Percentiles rank a stretch among this genome's conserved stretches.
Conservation (phyloP, 352 stramenopile genomes). For the Globisporangium radiosum region DNA sequence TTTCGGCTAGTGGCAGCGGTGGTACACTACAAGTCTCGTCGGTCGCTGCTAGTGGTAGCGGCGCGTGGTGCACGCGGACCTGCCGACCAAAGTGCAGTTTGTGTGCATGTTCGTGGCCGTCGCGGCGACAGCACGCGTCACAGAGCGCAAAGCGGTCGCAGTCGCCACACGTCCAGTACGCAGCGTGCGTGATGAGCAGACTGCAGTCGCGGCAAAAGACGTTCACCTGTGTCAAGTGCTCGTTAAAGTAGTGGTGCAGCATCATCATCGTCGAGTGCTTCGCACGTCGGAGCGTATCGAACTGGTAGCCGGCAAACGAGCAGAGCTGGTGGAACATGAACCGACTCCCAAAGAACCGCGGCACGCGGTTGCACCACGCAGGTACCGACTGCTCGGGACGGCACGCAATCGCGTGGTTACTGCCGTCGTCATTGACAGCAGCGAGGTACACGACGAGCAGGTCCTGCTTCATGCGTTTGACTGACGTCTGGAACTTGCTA, state of each 20-base stretch:
- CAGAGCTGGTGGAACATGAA: slow-evolving; percentile 88
- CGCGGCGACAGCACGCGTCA: slow-evolving; percentile 54
- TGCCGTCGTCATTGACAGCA: not conserved
- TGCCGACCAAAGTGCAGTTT: slow-evolving; percentile 31
- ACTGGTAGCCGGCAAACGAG: slow-evolving; percentile 72
- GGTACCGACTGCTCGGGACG: slow-evolving; percentile 35
- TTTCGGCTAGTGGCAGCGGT: no score
- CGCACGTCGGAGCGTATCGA: slow-evolving; percentile 80
- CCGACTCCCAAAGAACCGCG: slow-evolving; percentile 74
- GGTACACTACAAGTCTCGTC: no score
- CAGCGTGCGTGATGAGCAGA: slow-evolving; percentile 67
- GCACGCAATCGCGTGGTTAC: slow-evolving; percentile 11
- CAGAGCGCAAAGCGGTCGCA: slow-evolving; percentile 64
- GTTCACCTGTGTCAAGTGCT: slow-evolving; percentile 60
- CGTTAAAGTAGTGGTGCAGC: slow-evolving; percentile 83
- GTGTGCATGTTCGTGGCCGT: slow-evolving; percentile 41
- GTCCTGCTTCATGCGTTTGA: slow-evolving; percentile 73
- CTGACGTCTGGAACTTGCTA: slow-evolving; percentile 38
- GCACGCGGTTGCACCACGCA: slow-evolving; percentile 47
- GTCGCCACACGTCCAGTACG: slow-evolving; percentile 52
- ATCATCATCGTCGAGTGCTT: slow-evolving; percentile 91
- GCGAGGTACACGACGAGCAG: slow-evolving; percentile 72
- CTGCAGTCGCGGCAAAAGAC: slow-evolving; percentile 73
- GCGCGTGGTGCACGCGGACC: not conserved
- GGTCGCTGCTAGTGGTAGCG: not conserved